Evolutionary conservation across 2,329 filamentous ascomycete genomes (phyloP), one percentile per base, ranked within the genome.

Genomic region (Aspergillus versicolor): DNA sequence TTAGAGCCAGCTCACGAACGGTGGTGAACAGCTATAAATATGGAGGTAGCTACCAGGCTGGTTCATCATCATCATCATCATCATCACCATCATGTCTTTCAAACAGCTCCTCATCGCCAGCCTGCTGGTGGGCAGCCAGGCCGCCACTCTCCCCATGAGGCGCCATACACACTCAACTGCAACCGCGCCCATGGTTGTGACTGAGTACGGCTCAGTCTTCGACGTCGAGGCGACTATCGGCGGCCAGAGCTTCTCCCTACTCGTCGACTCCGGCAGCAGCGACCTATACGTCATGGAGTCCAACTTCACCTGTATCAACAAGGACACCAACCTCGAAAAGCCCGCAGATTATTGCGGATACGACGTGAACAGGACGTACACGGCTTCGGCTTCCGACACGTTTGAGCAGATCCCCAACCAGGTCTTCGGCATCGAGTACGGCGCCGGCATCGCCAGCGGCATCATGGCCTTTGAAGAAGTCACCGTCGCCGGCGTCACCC

Each of bases 191-290:
- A 57, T 63, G n/a, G 22, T 59, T 8, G 47, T 61, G 19, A 60
- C 64, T 1, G 22, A 55, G n/a, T 61, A 49, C 44, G 62, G 65
- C 17, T 61, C 57, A n/a, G 45, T 62, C 11, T 67, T 67, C 21
- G 63, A 65, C 24, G 57, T 56, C 7, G 51, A 61, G 9, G 56
- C 67, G 8, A 52, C 38, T 0, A 53, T 76, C 41, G 73, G 71
- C 5, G 58, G 56, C 2, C 61, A 75, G 43, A 66, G 53, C 3
- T 70, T 79, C 48, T 55, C 72, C 1, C 63, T 74, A 1, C 71
- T 79, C 15, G 65, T 82, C 54, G 79, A 82, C 58, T 80, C 77
- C 4, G 80, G 79, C 15, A 78, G 75, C 49, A 75, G 73, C 50
- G 80, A 82, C 57, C 79, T 77, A 0, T 82, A 79, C 75, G 64